A percentile compares a stretch with the other conserved stretches of the same genome.
These are phyloP conservation scores for Phylloporus scabripes DNA, from an alignment of 768 basidiomycete species.

Conservation along the genomic window DNA sequence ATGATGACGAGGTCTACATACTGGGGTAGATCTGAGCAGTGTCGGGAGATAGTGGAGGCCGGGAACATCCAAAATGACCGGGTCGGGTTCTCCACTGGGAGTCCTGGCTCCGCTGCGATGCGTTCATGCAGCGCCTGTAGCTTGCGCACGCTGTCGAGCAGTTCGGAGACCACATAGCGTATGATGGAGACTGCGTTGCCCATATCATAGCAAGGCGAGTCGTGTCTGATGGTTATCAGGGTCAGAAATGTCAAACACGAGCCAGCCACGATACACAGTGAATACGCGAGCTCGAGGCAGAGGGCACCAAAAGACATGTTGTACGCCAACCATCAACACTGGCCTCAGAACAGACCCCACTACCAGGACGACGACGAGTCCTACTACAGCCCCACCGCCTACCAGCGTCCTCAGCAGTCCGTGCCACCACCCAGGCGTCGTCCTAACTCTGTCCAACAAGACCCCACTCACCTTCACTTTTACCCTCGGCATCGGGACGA, in stretches of 20 bases:
- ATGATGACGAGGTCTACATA: conserved; percentile 66
- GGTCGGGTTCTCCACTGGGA: conserved; percentile 52
- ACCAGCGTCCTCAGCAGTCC: conserved; percentile 9
- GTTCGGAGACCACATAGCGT: conserved; percentile 16
- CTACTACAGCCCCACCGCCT: conserved; percentile 8
- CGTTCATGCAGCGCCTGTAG: conserved; percentile 30
- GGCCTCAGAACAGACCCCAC: conserved; percentile 1
- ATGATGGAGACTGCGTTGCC: conserved; percentile 25
- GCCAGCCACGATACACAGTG: background rate
- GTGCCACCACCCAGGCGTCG: conserved; percentile 12
- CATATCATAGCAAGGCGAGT: conserved; percentile 8
- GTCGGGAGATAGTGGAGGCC: conserved; percentile 42
- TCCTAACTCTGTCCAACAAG: conserved; percentile 8
- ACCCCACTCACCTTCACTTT: conserved; percentile 4
- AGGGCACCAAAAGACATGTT: conserved; percentile 6
- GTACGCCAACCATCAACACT: conserved; percentile 1
- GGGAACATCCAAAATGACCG: conserved; percentile 62
- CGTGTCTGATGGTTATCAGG: background rate
- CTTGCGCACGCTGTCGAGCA: conserved; percentile 14
- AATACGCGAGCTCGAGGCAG: background rate
- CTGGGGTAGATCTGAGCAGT: conserved; percentile 22
- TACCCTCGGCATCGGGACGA: conserved; percentile 22
- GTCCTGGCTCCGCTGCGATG: conserved; percentile 43
- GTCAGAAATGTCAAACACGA: background rate
- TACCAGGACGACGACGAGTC: conserved; percentile 13